phyloP scores from a whole-genome alignment of 2,329 filamentous ascomycete genomes.

The Zasmidium angulare region DNA sequence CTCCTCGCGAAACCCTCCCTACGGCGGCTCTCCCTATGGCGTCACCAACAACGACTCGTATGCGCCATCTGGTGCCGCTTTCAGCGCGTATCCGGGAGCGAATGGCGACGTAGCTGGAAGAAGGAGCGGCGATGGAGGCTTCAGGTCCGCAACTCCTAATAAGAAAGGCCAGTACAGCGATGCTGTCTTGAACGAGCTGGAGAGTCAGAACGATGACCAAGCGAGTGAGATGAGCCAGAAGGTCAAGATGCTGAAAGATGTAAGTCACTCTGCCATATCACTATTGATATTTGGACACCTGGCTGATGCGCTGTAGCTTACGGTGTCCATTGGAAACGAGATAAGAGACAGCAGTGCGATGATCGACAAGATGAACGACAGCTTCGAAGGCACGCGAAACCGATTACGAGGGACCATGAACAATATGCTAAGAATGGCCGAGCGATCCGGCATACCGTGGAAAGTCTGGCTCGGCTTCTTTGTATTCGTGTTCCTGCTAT shows the following conservation, averaged over 20 bases:
- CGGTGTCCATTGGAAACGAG: slow-evolving; percentile 88
- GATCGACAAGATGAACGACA: slow-evolving; percentile 93
- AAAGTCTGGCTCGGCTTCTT: slow-evolving; percentile 92
- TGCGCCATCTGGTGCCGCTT: slow-evolving; percentile 18
- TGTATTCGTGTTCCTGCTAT: slow-evolving; percentile 74
- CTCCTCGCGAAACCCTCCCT: slow-evolving; percentile 22
- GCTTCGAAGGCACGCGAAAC: slow-evolving; percentile 81
- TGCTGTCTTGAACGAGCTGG: slow-evolving; percentile 85
- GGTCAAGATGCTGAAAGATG: slow-evolving; percentile 84
- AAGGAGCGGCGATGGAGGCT: slow-evolving; percentile 30
- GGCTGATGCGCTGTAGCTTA: slow-evolving; percentile 63
- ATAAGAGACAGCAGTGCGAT: slow-evolving; percentile 86
- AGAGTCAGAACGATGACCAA: slow-evolving; percentile 91
- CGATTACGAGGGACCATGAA: slow-evolving; percentile 91
- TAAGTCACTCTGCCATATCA: slow-evolving; percentile 48
- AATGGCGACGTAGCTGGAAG: slow-evolving; percentile 19
- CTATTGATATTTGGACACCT: not conserved
- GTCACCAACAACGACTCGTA: slow-evolving; percentile 21
- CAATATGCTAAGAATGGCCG: slow-evolving; percentile 92
- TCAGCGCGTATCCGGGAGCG: slow-evolving; percentile 33
- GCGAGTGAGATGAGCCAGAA: slow-evolving; percentile 89
- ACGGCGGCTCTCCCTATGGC: slow-evolving; percentile 23
- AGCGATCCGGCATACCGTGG: slow-evolving; percentile 93
- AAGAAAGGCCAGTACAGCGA: slow-evolving; percentile 85
- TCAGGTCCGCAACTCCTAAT: slow-evolving; percentile 47